Conservation (phyloP, 345 rosid genomes). For the Brassica carinata region DNA sequence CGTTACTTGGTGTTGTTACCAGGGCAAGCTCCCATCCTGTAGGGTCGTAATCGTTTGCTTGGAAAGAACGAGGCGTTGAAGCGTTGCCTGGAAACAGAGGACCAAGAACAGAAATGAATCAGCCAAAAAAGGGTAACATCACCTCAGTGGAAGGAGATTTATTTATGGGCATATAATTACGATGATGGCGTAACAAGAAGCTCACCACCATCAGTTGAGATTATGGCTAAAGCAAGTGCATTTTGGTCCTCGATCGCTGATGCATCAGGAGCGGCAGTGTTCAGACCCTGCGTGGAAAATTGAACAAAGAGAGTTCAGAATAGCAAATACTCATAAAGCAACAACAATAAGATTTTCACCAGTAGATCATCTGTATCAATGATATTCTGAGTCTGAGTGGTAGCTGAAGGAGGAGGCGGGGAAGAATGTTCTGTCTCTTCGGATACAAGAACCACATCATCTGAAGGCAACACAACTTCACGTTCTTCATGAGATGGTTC, state of each 20-base stretch:
- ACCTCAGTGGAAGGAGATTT: not conserved
- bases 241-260: slow-evolving; percentile 83
- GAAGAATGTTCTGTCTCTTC: slow-evolving; percentile 52
- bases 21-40: slow-evolving; percentile 97
- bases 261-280: slow-evolving; percentile 52
- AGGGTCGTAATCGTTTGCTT: slow-evolving; percentile 74
- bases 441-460: slow-evolving; percentile 44
- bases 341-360: slow-evolving; percentile 48
- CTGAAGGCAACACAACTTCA: slow-evolving; percentile 55
- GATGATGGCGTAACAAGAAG: slow-evolving; percentile 3
- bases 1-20: slow-evolving; percentile 72
- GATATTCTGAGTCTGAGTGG: slow-evolving; percentile 62
- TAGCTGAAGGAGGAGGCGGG: slow-evolving; percentile 49
- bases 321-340: not conserved
- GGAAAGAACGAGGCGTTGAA: slow-evolving; percentile 55
- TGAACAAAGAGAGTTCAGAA: not conserved
- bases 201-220: slow-evolving; percentile 66
- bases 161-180: not conserved
- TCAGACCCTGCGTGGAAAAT: slow-evolving; percentile 65
- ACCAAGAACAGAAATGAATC: not conserved
- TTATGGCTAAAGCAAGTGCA: slow-evolving; percentile 91
- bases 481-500: slow-evolving; percentile 53
- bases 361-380: slow-evolving; percentile 75
- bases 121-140: not conserved
- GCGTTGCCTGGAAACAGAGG: slow-evolving; percentile 20